Evolutionary conservation across 1,284 basidiomycete genomes (phyloP).

Genomic region (Veloboletus limbatus): DNA sequence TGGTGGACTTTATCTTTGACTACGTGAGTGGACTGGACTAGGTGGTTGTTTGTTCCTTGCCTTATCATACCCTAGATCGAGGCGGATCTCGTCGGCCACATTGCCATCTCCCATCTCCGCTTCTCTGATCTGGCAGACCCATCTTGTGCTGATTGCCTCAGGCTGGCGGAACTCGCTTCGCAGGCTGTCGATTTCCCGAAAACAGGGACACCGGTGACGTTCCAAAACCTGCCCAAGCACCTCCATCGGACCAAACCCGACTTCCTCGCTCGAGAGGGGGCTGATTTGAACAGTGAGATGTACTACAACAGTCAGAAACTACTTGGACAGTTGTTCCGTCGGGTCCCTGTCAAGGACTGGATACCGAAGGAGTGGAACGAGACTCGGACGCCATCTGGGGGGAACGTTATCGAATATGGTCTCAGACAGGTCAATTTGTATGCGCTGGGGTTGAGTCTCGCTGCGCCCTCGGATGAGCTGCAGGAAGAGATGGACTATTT

Average conservation of each 20-base stretch:
- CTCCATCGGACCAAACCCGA: slow-evolving; percentile 37
- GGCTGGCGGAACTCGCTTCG: slow-evolving; percentile 64
- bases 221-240: slow-evolving; percentile 47
- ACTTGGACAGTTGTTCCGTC: slow-evolving; percentile 40
- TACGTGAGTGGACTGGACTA: slow-evolving; percentile 34
- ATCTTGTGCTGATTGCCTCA: slow-evolving; percentile 47
- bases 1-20: slow-evolving; percentile 50
- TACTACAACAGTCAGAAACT: slow-evolving; percentile 40
- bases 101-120: slow-evolving; percentile 62
- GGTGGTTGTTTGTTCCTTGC: background rate
- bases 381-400: slow-evolving; percentile 26
- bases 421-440: slow-evolving; percentile 23
- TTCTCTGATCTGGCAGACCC: slow-evolving; percentile 50
- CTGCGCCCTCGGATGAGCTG: slow-evolving; percentile 26
- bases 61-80: slow-evolving; percentile 37
- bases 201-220: slow-evolving; percentile 55
- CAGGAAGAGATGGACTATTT: slow-evolving; percentile 37
- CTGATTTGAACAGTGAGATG: slow-evolving; percentile 16
- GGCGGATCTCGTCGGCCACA: slow-evolving; percentile 58
- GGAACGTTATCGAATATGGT: slow-evolving; percentile 24
- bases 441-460: slow-evolving; percentile 30
- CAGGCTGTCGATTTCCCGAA: slow-evolving; percentile 70
- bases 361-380: slow-evolving; percentile 27
- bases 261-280: slow-evolving; percentile 41
- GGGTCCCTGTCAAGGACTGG: slow-evolving; percentile 35